These are phyloP conservation scores for Cladorrhinum samala DNA, from an alignment of 495 filamentous ascomycete species.

Conservation along the genomic window DNA sequence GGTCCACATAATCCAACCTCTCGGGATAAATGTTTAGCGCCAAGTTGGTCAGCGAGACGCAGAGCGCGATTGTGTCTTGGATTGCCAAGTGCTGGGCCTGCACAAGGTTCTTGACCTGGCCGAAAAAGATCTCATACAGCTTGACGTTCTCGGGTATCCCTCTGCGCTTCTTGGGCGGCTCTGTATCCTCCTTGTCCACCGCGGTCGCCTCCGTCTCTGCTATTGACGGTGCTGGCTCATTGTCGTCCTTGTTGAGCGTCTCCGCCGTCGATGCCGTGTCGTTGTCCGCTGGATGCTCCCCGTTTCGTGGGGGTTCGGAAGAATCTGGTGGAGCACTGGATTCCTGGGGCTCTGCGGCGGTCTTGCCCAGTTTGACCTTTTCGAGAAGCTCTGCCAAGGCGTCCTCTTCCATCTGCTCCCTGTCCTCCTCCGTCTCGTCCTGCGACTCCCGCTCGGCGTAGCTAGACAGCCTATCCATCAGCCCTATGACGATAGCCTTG, in stretches of 20 bases:
- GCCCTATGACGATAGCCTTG: slow-evolving; percentile 94
- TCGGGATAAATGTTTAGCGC: slow-evolving; percentile 94
- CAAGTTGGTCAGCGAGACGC: slow-evolving; percentile 87
- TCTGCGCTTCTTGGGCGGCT: slow-evolving; percentile 50
- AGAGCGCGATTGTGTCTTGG: slow-evolving; percentile 85
- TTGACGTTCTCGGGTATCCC: slow-evolving; percentile 77
- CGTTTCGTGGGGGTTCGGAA: slow-evolving; percentile 9
- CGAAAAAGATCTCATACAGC: slow-evolving; percentile 96
- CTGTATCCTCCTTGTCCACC: slow-evolving; percentile 32
- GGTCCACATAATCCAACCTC: slow-evolving; percentile 88
- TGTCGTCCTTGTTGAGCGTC: slow-evolving; percentile 12
- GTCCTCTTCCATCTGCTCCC: slow-evolving; percentile 73
- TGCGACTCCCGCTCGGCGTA: slow-evolving; percentile 88
- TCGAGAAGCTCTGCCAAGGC: slow-evolving; percentile 71
- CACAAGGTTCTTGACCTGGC: slow-evolving; percentile 89
- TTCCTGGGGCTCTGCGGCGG: slow-evolving; percentile 36
- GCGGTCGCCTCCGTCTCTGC: slow-evolving; percentile 38
- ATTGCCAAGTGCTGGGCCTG: slow-evolving; percentile 85
- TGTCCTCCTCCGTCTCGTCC: slow-evolving; percentile 60
- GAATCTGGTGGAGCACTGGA: slow-evolving; percentile 10
- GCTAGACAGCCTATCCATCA: slow-evolving; percentile 92
- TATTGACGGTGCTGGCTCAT: slow-evolving; percentile 37
- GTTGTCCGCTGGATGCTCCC: slow-evolving; percentile 9
- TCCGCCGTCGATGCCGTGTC: slow-evolving; percentile 20
- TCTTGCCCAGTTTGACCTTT: slow-evolving; percentile 64